phyloP scores from a whole-genome alignment of 805 yeast species.

The Saturnispora galanensis region DNA sequence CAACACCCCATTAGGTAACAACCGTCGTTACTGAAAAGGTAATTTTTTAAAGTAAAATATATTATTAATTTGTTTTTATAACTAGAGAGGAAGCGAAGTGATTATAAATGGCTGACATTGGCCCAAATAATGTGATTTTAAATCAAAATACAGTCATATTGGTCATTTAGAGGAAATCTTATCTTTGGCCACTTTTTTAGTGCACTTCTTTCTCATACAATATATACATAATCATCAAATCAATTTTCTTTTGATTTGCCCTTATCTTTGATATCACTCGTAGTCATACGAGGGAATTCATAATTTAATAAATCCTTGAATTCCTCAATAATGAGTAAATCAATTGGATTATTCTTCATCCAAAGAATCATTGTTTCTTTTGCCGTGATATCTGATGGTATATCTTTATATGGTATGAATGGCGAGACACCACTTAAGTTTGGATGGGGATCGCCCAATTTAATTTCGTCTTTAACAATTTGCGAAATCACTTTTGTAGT shows the following conservation, averaged over 20 bases:
- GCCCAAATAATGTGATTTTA: too few relatives aligned
- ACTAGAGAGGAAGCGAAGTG: too few relatives aligned
- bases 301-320: slow-evolving; percentile 12
- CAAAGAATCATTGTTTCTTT: slow-evolving; percentile 10
- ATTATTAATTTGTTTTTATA: too few relatives aligned
- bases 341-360: slow-evolving; percentile 13
- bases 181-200: not conserved
- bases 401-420: not conserved
- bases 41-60: not conserved
- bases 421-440: slow-evolving; percentile 2
- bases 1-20: slow-evolving; percentile 36
- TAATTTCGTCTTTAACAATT: slow-evolving; percentile 6
- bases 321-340: slow-evolving; percentile 13
- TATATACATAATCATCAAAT: not conserved
- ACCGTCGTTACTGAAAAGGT: slow-evolving; percentile 29
- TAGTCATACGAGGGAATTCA: slow-evolving; percentile 9
- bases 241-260: not conserved
- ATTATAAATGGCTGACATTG: too few relatives aligned
- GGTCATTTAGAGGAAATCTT: not conserved
- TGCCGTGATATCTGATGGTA: not conserved
- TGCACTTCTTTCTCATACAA: not conserved
- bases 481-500: slow-evolving; percentile 10
- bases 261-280: not conserved
- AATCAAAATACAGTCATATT: not conserved
- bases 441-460: slow-evolving; percentile 1